Evolutionary conservation across 2,329 filamentous ascomycete genomes (phyloP).

Genomic region (Ophiostoma pallidulum): DNA sequence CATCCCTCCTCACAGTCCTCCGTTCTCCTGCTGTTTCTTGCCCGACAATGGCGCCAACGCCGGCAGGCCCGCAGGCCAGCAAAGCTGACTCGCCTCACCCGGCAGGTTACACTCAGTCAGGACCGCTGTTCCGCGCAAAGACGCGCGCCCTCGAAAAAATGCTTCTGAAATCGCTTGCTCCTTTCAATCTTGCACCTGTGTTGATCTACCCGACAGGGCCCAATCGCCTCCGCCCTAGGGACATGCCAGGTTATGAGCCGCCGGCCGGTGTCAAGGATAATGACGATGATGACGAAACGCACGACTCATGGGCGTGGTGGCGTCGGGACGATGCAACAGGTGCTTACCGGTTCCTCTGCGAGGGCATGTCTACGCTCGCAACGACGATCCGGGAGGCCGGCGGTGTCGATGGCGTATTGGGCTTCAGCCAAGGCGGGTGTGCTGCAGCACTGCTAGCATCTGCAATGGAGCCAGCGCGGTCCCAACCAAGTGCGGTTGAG

Average conservation of each 20-base stretch:
- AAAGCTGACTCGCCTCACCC: neutral
- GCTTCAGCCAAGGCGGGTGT: constrained; percentile 74
- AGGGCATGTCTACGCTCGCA: constrained; percentile 56
- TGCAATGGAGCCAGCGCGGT: constrained; percentile 48
- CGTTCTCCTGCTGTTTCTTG: too few species aligned
- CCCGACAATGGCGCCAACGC: neutral
- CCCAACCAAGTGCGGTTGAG: constrained; percentile 22
- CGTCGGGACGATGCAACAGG: constrained; percentile 56
- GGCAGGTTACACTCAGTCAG: constrained; percentile 81
- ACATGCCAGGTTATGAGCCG: constrained; percentile 58
- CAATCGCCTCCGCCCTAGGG: constrained; percentile 48
- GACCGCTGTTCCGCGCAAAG: constrained; percentile 75
- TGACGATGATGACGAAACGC: constrained; percentile 26
- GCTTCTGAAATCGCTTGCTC: constrained; percentile 61
- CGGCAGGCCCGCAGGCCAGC: too few species aligned
- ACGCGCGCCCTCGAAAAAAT: constrained; percentile 79
- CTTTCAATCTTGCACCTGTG: constrained; percentile 42
- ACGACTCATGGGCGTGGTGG: constrained; percentile 77
- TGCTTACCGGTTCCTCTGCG: constrained; percentile 59
- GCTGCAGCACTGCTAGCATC: constrained; percentile 63
- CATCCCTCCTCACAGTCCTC: neutral
- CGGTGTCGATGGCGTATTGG: constrained; percentile 67
- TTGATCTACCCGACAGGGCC: constrained; percentile 64
- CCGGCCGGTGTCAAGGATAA: constrained; percentile 21
- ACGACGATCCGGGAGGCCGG: constrained; percentile 50